Percentiles rank a stretch among this genome's conserved stretches.
Conservation (phyloP, 2,329 filamentous ascomycete species). For the Fusarium circinatum region DNA sequence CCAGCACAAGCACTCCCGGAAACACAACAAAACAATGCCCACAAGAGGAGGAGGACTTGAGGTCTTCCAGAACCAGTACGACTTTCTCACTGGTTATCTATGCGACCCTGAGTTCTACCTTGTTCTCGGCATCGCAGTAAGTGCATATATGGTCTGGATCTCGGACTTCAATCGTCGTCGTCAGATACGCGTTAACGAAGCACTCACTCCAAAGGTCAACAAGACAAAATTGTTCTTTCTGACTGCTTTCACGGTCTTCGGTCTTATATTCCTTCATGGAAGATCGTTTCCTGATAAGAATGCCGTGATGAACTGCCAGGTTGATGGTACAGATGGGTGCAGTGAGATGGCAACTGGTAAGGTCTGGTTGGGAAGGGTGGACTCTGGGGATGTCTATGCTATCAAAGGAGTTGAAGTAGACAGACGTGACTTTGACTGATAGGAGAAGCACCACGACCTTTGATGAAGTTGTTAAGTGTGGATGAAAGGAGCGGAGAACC, state of each 20-base stretch:
- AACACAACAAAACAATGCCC: neutral
- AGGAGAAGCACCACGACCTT: neutral
- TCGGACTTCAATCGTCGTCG: accelerated
- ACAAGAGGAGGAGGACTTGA: neutral
- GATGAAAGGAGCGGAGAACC: no score
- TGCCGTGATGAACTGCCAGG: neutral
- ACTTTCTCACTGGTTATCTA: neutral
- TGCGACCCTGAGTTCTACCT: neutral
- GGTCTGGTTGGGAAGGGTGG: neutral
- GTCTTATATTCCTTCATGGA: neutral
- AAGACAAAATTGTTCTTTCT: neutral
- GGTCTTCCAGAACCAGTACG: neutral
- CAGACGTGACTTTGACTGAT: accelerated
- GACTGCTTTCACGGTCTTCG: accelerated
- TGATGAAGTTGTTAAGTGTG: no score
- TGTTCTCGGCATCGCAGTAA: neutral
- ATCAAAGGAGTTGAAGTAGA: neutral
- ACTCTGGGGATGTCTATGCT: neutral
- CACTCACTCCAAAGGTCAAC: neutral
- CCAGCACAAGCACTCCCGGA: neutral
- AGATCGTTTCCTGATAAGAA: neutral
- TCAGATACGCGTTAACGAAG: neutral
- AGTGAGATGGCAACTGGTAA: neutral
- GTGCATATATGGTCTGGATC: neutral
- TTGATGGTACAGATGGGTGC: neutral